Evolutionary conservation across 305 asterid species (phyloP).

Genomic region (Plantago lanceolata): DNA sequence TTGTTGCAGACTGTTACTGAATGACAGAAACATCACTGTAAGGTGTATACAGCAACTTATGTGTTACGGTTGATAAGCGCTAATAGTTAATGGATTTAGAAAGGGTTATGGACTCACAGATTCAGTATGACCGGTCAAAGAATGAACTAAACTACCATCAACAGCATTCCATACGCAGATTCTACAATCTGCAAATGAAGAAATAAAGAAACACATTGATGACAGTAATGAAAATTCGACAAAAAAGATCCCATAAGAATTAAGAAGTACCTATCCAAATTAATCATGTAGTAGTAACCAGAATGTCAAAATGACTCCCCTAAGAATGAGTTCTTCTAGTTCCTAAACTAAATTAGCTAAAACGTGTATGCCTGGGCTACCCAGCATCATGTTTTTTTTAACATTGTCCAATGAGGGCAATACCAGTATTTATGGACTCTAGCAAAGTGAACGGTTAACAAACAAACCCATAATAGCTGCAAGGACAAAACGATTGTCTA

Average conservation of each 20-base stretch:
- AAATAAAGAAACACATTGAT: constrained; percentile 21
- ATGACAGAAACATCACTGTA: neutral
- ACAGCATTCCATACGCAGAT: constrained; percentile 99
- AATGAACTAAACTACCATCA: constrained; percentile 97
- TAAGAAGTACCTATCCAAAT: constrained; percentile 13
- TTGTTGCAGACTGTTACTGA: neutral
- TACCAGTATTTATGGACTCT: constrained; percentile 10
- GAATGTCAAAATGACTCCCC: constrained; percentile 12
- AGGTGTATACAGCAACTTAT: neutral
- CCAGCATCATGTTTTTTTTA: constrained; percentile 2
- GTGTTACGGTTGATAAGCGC: neutral
- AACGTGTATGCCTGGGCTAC: neutral
- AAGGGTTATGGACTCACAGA: constrained; percentile 52
- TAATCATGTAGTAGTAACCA: constrained; percentile 22
- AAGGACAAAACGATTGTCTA: constrained; percentile 97
- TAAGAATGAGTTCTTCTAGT: constrained; percentile 12
- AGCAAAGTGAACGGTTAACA: constrained; percentile 9
- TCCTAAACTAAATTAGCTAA: constrained; percentile 7
- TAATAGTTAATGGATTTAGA: constrained; percentile 12
- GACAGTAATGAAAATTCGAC: neutral
- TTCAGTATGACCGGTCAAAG: constrained; percentile 89
- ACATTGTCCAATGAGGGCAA: constrained; percentile 14
- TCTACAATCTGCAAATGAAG: constrained; percentile 72
- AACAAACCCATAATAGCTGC: constrained; percentile 98
- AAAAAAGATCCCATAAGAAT: constrained; percentile 10